A percentile compares a stretch with the other conserved stretches of the same genome.
phyloP scores from a whole-genome alignment of 2,329 filamentous ascomycete species.

The Colletotrichum incanum region DNA sequence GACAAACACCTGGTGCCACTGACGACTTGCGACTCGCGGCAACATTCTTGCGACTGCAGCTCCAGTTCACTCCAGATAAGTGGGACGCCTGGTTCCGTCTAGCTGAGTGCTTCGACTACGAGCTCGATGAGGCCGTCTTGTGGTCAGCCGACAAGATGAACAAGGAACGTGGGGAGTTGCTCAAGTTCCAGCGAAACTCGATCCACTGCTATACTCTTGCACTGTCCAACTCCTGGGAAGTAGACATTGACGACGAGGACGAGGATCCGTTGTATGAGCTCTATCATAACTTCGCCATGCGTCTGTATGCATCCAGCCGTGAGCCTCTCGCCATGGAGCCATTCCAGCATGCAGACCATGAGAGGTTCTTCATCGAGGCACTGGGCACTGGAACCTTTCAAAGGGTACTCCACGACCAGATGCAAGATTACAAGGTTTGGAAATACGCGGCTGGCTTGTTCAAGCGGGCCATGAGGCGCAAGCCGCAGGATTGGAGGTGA shows the following conservation, averaged over 20 bases:
- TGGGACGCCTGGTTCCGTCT: constrained; percentile 95
- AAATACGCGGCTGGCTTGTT: constrained; percentile 73
- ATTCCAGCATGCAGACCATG: constrained; percentile 70
- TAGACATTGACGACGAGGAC: constrained; percentile 61
- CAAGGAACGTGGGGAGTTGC: constrained; percentile 81
- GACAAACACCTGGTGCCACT: constrained; percentile 83
- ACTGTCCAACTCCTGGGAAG: constrained; percentile 68
- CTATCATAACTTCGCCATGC: constrained; percentile 74
- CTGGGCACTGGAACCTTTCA: constrained; percentile 67
- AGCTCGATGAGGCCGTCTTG: constrained; percentile 87
- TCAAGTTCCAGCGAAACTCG: constrained; percentile 82
- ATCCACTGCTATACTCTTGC: constrained; percentile 84
- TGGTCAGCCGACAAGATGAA: constrained; percentile 96
- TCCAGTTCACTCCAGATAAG: constrained; percentile 85
- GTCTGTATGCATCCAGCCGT: constrained; percentile 73
- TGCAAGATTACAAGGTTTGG: constrained; percentile 74
- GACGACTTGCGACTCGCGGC: constrained; percentile 88
- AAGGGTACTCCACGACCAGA: constrained; percentile 68
- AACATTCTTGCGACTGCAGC: constrained; percentile 83
- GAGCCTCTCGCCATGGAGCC: constrained; percentile 76
- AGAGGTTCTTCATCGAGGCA: constrained; percentile 70
- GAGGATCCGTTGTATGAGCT: constrained; percentile 71
- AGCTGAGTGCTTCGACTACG: constrained; percentile 89
- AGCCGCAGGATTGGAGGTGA: constrained; percentile 71
- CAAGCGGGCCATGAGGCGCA: constrained; percentile 68